phyloP scores from a whole-genome alignment of 495 filamentous ascomycete genomes.

The Aspergillus campestris region DNA sequence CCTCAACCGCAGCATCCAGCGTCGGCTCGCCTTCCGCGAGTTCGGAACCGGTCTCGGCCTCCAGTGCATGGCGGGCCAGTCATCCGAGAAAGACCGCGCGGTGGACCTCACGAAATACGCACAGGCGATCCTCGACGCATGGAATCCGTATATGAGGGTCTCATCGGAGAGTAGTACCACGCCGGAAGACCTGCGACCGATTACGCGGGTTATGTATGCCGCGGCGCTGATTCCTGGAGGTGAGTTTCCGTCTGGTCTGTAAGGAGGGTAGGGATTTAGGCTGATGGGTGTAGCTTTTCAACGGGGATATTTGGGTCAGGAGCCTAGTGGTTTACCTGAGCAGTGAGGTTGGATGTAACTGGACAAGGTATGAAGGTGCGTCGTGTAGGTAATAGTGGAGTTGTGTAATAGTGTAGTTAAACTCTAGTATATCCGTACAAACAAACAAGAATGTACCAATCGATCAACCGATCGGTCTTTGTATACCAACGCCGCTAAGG shows the following conservation, averaged over 20 bases:
- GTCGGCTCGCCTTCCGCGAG: constrained; percentile 54
- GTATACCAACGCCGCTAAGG: constrained; percentile 7
- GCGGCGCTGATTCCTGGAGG: constrained; percentile 54
- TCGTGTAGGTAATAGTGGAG: neutral
- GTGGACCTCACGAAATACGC: constrained; percentile 32
- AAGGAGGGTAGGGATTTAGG: too few species aligned
- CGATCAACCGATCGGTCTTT: neutral
- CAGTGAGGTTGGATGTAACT: too few species aligned
- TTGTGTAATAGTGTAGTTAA: neutral
- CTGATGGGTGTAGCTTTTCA: constrained; percentile 23
- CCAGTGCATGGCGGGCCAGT: constrained; percentile 36
- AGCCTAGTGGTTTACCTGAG: constrained; percentile 8
- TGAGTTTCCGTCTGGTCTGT: constrained; percentile 34
- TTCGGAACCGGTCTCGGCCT: constrained; percentile 54
- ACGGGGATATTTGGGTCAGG: constrained; percentile 30
- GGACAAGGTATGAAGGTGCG: too few species aligned
- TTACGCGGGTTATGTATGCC: constrained; percentile 60
- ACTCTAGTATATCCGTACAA: neutral
- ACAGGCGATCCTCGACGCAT: constrained; percentile 41
- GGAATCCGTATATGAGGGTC: constrained; percentile 42
- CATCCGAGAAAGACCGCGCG: constrained; percentile 31
- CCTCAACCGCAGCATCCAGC: constrained; percentile 30
- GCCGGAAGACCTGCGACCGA: constrained; percentile 46
- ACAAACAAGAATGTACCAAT: too few species aligned
- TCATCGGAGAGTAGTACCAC: constrained; percentile 19